These are phyloP conservation scores for Eutrema salsugineum DNA, from an alignment of 441 rosid genomes.

Conservation along the genomic window DNA sequence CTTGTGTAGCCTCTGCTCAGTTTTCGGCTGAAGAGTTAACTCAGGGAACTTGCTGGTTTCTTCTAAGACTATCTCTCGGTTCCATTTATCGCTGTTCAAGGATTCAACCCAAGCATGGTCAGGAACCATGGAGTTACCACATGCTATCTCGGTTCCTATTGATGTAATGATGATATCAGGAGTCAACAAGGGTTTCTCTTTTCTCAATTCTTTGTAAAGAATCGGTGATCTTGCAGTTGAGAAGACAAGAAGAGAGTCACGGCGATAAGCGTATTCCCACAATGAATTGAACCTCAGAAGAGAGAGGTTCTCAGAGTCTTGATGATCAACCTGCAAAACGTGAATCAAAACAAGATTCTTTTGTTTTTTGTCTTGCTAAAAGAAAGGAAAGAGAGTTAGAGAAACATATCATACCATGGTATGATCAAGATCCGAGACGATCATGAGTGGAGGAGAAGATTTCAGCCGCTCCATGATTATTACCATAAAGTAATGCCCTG, in stretches of 20 bases:
- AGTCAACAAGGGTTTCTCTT: slow-evolving; percentile 89
- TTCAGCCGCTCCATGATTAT: slow-evolving; percentile 56
- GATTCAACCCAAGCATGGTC: slow-evolving; percentile 83
- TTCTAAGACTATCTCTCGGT: slow-evolving; percentile 54
- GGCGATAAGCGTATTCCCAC: slow-evolving; percentile 86
- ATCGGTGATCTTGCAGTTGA: slow-evolving; percentile 95
- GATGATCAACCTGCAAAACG: slow-evolving; percentile 79
- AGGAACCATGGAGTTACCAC: slow-evolving; percentile 67
- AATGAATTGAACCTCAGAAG: slow-evolving; percentile 90
- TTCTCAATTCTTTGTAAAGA: slow-evolving; percentile 76
- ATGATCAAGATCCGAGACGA: slow-evolving; percentile 93
- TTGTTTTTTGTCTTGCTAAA: background rate
- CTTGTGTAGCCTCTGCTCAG: slow-evolving; percentile 87
- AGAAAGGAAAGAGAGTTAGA: slow-evolving; percentile 2
- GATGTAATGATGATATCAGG: slow-evolving; percentile 91
- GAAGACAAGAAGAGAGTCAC: slow-evolving; percentile 83
- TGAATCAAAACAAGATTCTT: slow-evolving; percentile 11
- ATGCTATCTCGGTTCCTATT: slow-evolving; percentile 91
- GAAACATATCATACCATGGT: slow-evolving; percentile 56
- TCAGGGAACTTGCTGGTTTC: slow-evolving; percentile 78
- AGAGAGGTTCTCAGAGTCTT: slow-evolving; percentile 80
- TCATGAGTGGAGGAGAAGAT: slow-evolving; percentile 67
- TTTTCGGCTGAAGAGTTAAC: slow-evolving; percentile 80
- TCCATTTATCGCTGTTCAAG: slow-evolving; percentile 71
- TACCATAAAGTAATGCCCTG: background rate